Evolutionary conservation across 352 stramenopile genomes (phyloP).

Genomic region (Aphanomyces invadans): DNA sequence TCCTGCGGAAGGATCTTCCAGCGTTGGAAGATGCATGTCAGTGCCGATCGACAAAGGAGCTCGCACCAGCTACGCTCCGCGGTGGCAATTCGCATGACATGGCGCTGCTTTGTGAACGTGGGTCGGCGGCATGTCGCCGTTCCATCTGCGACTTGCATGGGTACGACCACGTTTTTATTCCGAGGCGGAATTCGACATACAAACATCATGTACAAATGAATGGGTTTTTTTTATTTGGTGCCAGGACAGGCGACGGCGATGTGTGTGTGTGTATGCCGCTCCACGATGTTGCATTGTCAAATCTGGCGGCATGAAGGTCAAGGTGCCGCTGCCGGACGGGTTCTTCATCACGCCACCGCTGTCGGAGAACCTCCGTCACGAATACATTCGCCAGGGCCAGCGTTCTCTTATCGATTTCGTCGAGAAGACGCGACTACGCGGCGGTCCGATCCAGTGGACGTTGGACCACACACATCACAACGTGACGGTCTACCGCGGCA

Average conservation of each 20-base stretch:
- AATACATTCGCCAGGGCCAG: constrained; percentile 5
- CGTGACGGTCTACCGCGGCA: not conserved
- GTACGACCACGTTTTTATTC: too few species aligned
- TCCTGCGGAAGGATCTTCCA: too few species aligned
- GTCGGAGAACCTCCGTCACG: not conserved
- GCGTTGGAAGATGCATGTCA: too few species aligned
- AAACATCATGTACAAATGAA: not conserved
- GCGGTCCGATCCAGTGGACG: constrained; percentile 15
- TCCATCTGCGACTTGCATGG: too few species aligned
- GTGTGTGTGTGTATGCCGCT: too few species aligned
- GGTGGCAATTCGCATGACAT: too few species aligned
- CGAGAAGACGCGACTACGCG: not conserved
- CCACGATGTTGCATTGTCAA: not conserved
- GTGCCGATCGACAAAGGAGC: too few species aligned
- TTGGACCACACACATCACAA: constrained; percentile 4
- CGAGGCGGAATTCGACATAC: too few species aligned
- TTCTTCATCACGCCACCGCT: constrained; percentile 4
- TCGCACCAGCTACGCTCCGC: too few species aligned
- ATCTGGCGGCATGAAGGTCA: not conserved
- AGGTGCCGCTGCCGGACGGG: not conserved
- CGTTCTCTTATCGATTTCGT: not conserved
- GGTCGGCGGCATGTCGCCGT: too few species aligned
- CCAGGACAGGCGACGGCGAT: not conserved
- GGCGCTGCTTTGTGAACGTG: too few species aligned
- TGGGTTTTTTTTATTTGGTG: not conserved